These are phyloP conservation scores for Fraxinus cuspidata DNA, from an alignment of 257 asterid species.

Conservation along the genomic window DNA sequence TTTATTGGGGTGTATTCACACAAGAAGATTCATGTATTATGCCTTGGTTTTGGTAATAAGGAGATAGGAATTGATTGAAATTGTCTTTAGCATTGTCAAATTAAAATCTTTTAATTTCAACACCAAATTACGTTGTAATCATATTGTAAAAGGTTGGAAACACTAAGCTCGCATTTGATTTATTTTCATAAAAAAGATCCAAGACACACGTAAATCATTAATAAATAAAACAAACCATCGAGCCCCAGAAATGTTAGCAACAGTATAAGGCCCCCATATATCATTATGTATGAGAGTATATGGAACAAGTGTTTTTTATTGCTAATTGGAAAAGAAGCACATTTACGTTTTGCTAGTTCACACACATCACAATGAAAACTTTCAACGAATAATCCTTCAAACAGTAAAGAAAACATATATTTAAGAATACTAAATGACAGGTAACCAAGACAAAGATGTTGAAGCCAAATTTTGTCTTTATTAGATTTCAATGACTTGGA, in stretches of 20 bases:
- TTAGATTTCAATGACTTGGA: no score
- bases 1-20: constrained; percentile 9
- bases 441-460: no score
- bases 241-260: neutral
- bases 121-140: neutral
- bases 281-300: constrained; percentile 8
- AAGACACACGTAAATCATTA: neutral
- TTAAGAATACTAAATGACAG: no score
- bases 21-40: constrained; percentile 8
- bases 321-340: neutral
- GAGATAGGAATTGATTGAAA: neutral
- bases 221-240: neutral
- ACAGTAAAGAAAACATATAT: no score
- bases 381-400: neutral
- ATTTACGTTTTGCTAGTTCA: neutral
- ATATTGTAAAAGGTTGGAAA: neutral
- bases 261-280: neutral
- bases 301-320: constrained; percentile 1
- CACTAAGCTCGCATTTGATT: neutral
- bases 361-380: neutral
- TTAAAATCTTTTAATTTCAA: neutral
- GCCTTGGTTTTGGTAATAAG: no score
- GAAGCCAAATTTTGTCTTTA: no score
- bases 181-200: neutral
- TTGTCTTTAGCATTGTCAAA: constrained; percentile 2